Percentiles rank a stretch among this genome's conserved stretches.
phyloP scores from a whole-genome alignment of 1,139 yeast genomes.

The Debaryomycetaceae sp. region DNA sequence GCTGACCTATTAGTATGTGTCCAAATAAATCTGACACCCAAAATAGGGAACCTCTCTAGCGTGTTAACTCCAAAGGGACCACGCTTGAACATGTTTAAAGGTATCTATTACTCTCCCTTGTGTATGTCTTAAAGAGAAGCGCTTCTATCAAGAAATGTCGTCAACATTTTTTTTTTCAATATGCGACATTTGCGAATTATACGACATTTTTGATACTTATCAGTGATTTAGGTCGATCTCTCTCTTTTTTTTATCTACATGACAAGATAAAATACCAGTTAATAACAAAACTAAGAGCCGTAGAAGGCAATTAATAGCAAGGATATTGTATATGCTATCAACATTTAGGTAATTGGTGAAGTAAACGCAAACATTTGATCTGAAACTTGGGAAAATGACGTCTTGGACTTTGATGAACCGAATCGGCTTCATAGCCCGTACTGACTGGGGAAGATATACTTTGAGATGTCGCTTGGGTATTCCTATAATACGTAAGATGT shows the following conservation, averaged over 20 bases:
- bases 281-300: too few species aligned
- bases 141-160: too few species aligned
- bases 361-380: too few species aligned
- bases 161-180: too few species aligned
- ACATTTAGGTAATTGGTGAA: too few species aligned
- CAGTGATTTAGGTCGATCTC: background rate
- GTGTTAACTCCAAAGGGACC: background rate
- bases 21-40: background rate
- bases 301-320: too few species aligned
- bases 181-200: too few species aligned
- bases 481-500: background rate
- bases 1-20: background rate
- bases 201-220: background rate
- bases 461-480: background rate
- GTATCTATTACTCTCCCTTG: too few species aligned
- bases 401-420: background rate
- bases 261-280: background rate
- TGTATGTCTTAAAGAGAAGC: too few species aligned
- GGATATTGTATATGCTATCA: too few species aligned
- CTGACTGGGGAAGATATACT: background rate
- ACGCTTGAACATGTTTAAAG: too few species aligned
- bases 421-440: background rate
- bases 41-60: background rate
- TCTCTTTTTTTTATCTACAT: background rate
- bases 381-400: background rate